A percentile compares a stretch with the other conserved stretches of the same genome.
phyloP scores from a whole-genome alignment of 148 eudicot genomes.

The Dianthus caryophyllus region DNA sequence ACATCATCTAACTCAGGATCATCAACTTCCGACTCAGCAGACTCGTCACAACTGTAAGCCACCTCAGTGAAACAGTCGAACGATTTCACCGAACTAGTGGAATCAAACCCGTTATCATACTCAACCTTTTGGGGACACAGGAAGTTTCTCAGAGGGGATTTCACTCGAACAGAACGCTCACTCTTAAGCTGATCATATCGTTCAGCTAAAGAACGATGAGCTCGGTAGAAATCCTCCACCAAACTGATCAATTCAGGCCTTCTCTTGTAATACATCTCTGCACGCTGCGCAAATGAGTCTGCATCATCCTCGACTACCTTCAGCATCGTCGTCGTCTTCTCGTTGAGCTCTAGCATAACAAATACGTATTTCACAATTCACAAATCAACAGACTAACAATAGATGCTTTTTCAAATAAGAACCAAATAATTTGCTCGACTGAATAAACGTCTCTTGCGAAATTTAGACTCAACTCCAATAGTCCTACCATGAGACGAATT shows the following conservation, averaged over 20 bases:
- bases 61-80: conserved; percentile 53
- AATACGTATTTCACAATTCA: background rate
- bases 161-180: conserved; percentile 43
- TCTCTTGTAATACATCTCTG: conserved; percentile 93
- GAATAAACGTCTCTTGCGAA: background rate
- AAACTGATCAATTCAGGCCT: conserved; percentile 71
- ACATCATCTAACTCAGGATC: conserved; percentile 53
- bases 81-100: conserved; percentile 35
- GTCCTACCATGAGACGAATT: too few species aligned
- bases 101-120: conserved; percentile 26
- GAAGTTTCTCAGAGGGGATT: conserved; percentile 41
- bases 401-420: background rate
- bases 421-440: background rate
- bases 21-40: conserved; percentile 67
- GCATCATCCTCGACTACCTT: conserved; percentile 78
- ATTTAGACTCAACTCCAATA: too few species aligned
- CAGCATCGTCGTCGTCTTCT: conserved; percentile 65
- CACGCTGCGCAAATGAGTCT: conserved; percentile 84
- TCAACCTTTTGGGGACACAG: conserved; percentile 36
- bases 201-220: conserved; percentile 80
- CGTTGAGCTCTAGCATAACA: conserved; percentile 56
- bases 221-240: conserved; percentile 72
- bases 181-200: conserved; percentile 58
- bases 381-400: background rate
- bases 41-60: conserved; percentile 47